Evolutionary conservation across 192 early-diverging fungal species (phyloP).

Genomic region (Coemansia sp.): DNA sequence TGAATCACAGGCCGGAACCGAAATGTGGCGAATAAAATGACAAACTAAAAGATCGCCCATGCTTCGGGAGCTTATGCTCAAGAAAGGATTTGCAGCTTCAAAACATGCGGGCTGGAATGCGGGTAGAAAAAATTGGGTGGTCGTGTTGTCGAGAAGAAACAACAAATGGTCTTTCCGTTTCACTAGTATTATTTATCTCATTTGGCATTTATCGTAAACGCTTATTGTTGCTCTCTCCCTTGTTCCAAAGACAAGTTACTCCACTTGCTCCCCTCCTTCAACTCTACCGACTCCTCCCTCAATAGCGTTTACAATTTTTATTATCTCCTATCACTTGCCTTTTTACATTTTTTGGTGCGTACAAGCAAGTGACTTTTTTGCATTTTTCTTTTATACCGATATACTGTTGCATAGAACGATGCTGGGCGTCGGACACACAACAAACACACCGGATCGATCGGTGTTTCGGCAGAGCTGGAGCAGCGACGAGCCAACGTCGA

Average conservation of each 20-base stretch:
- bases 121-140: neutral
- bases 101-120: neutral
- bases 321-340: too few relatives aligned
- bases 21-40: neutral
- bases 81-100: neutral
- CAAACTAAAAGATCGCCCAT: neutral
- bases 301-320: neutral
- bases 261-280: neutral
- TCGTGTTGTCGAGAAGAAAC: too few relatives aligned
- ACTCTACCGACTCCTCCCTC: neutral
- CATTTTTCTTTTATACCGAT: too few relatives aligned
- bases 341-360: too few relatives aligned
- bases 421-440: conserved; percentile 24
- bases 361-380: too few relatives aligned
- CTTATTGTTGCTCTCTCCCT: neutral
- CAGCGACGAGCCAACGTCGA: conserved; percentile 44
- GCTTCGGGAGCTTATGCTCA: neutral
- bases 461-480: conserved; percentile 43
- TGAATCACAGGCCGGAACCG: neutral
- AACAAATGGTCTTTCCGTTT: conserved; percentile 8
- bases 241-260: too few relatives aligned
- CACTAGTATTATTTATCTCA: neutral
- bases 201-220: neutral
- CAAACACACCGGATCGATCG: conserved; percentile 11
- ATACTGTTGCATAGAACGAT: conserved; percentile 1